These are phyloP conservation scores for Komagataella mondaviorum DNA, from an alignment of 805 yeast genomes.

Conservation along the genomic window DNA sequence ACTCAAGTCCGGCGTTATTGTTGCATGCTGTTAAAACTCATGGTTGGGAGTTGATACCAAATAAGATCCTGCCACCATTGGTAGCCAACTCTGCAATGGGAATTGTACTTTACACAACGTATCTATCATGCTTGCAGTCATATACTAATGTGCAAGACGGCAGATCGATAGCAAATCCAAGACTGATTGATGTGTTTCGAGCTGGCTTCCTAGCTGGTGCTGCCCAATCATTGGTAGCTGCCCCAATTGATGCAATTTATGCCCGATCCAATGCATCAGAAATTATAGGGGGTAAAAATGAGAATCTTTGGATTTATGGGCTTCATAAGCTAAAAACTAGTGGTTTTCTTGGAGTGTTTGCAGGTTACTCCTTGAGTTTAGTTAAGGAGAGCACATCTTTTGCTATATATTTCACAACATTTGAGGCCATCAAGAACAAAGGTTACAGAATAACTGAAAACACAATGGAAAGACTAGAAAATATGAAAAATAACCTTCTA, in stretches of 20 bases:
- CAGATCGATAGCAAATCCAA: slow-evolving; percentile 10
- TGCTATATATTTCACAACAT: slow-evolving; percentile 72
- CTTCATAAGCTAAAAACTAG: slow-evolving; percentile 51
- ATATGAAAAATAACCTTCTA: slow-evolving; percentile 19
- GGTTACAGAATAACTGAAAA: slow-evolving; percentile 35
- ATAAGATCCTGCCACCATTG: slow-evolving; percentile 76
- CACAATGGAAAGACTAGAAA: slow-evolving; percentile 25
- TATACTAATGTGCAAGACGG: slow-evolving; percentile 13
- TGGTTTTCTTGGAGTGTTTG: slow-evolving; percentile 77
- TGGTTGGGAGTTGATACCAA: slow-evolving; percentile 84
- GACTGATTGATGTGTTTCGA: slow-evolving; percentile 44
- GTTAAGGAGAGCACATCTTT: slow-evolving; percentile 74
- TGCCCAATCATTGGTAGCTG: slow-evolving; percentile 80
- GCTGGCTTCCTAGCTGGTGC: slow-evolving; percentile 85
- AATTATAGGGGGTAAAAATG: slow-evolving; percentile 50
- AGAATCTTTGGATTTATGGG: slow-evolving; percentile 70
- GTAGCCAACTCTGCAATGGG: slow-evolving; percentile 88
- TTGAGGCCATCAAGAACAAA: slow-evolving; percentile 66
- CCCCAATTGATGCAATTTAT: slow-evolving; percentile 86
- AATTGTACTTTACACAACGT: slow-evolving; percentile 70
- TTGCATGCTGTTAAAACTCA: slow-evolving; percentile 56
- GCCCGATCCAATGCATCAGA: slow-evolving; percentile 72
- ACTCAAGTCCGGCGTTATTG: slow-evolving; percentile 68
- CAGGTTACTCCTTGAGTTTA: slow-evolving; percentile 72
- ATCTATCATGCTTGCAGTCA: slow-evolving; percentile 39